Conservation (phyloP, 192 early-diverging fungal species). For the Podila epicladia region DNA sequence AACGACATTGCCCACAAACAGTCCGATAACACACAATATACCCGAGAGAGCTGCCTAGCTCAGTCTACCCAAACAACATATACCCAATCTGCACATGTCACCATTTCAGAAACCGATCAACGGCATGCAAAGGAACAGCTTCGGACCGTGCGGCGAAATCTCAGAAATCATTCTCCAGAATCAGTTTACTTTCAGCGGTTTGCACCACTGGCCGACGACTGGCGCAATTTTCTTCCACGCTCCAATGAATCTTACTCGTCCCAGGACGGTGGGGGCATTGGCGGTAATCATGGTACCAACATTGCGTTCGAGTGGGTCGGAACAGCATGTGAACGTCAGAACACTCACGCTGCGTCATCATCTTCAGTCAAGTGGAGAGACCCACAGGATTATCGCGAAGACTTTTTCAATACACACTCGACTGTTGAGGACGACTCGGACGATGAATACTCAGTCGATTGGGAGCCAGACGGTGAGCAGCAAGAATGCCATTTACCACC, state of each 20-base stretch:
- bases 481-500: background rate
- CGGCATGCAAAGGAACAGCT: conserved; percentile 24
- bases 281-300: background rate
- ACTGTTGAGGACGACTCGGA: background rate
- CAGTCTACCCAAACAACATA: background rate
- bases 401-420: background rate
- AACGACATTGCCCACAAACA: background rate
- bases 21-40: background rate
- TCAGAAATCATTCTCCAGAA: conserved; percentile 14
- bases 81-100: background rate
- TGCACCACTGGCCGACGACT: conserved; percentile 25
- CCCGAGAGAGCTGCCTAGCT: background rate
- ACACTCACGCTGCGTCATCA: background rate
- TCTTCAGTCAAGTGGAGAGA: background rate
- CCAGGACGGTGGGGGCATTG: background rate
- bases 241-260: background rate
- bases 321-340: background rate
- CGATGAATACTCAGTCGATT: background rate
- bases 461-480: background rate
- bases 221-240: conserved; percentile 33
- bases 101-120: conserved; percentile 11
- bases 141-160: conserved; percentile 19
- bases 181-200: conserved; percentile 21
- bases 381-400: background rate
- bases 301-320: background rate